Base-by-base conservation (phyloP, 1,139 yeast genomes). In the Taiozyma sp. region DNA sequence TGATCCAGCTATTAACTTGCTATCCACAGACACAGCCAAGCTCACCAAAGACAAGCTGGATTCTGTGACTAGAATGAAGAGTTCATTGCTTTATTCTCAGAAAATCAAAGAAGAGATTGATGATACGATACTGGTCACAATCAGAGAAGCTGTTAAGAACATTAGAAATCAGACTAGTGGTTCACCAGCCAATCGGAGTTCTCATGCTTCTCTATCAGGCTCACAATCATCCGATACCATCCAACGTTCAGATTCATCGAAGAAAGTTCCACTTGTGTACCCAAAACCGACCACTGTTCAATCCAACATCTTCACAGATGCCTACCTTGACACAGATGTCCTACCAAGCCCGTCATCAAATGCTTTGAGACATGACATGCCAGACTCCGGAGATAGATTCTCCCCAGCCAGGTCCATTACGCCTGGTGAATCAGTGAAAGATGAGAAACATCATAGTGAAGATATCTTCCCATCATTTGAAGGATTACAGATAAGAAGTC, bases 21-120 rank as follows among this genome's bases (percentile, higher is more conserved):
- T 91, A 28, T 78, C 87, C 4, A 81, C 77, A 23, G 97, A 90
- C 60, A 88, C 97, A 0, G 80, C 81, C 55, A 65, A 63, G 1
- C 65, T 87, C 38, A 83, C 87, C 1, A 73, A 74, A 49, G 82
- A 80, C 30, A 92, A 93, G 64, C 78, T 89, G 3, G 91, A 86
- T 49, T 79, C 90, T 0, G 76, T 91, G n/a, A 73, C 83, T 22
- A 74, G 98, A 59, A 74, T 89, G 57, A 86, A 89, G 29, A 87
- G 93, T 53, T 81, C 92, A 4, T 72, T 89, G 52, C 83, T 86
- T 53, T 91, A 87, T 63, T 82, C 89, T n/a, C 87, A 87, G 56
- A 84, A 84, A 60, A 81, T 93, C 46, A 87, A 90, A 55, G 79
- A 78, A 45, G 97, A 93, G 66, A 90, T 92, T 9, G 96, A 92